Evolutionary conservation across 75 land plant genomes (phyloP).

Genomic region (Selaginella moellendorffii): DNA sequence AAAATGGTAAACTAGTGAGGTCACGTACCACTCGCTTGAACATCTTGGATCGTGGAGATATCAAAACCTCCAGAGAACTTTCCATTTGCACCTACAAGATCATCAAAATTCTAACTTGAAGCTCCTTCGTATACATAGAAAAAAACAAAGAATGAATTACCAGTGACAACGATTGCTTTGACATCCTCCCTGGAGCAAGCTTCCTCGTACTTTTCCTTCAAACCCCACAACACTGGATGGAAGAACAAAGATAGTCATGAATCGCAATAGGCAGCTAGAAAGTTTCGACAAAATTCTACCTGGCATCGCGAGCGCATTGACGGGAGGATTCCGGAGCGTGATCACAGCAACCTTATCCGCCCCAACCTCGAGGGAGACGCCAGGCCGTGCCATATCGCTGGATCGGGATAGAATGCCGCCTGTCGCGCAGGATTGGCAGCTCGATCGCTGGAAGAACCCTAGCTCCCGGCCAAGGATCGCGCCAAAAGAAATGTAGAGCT

Average conservation of each 20-base stretch:
- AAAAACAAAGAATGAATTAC: conserved; percentile 23
- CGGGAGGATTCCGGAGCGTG: conserved; percentile 73
- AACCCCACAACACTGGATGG: conserved; percentile 41
- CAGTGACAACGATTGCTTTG: conserved; percentile 87
- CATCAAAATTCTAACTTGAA: background rate
- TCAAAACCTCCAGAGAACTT: conserved; percentile 96
- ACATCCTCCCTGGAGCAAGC: conserved; percentile 64
- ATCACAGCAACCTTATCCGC: conserved; percentile 74
- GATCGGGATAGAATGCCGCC: too few species aligned
- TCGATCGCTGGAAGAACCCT: too few species aligned
- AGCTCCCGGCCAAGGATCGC: too few species aligned
- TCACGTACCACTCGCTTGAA: conserved; percentile 42
- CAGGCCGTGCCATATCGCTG: conserved; percentile 22
- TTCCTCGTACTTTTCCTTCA: conserved; percentile 66
- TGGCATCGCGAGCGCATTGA: conserved; percentile 51
- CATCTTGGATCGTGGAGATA: conserved; percentile 44
- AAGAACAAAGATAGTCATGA: background rate
- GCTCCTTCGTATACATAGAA: too few species aligned
- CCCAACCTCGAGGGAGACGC: conserved; percentile 62
- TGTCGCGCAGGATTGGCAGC: too few species aligned
- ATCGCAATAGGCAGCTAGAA: background rate
- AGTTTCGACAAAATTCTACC: conserved; percentile 19
- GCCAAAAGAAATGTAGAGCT: too few species aligned
- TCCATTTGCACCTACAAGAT: conserved; percentile 51
- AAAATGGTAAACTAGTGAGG: background rate